Conservation (phyloP, 2,329 filamentous ascomycete genomes). For the Reticulascus tulasneorum region DNA sequence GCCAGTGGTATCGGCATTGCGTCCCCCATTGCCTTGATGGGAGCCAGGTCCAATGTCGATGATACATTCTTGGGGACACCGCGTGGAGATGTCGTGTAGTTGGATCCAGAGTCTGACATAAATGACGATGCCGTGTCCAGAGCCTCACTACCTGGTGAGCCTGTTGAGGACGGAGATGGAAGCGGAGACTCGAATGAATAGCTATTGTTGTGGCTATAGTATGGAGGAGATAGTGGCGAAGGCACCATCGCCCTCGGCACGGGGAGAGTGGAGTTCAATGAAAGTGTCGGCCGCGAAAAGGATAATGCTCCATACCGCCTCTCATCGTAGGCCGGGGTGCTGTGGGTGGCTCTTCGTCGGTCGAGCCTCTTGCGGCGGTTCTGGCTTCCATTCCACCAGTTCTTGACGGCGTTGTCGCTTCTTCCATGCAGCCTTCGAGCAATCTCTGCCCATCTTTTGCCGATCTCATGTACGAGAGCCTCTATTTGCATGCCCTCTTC, state of each 20-base stretch:
- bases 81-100: constrained; percentile 56
- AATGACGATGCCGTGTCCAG: constrained; percentile 63
- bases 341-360: constrained; percentile 28
- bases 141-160: constrained; percentile 49
- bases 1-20: no score
- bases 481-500: constrained; percentile 73
- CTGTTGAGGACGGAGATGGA: constrained; percentile 35
- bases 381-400: constrained; percentile 95
- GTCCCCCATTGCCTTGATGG: no score
- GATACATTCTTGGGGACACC: constrained; percentile 30
- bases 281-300: constrained; percentile 21
- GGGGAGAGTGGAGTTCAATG: constrained; percentile 19
- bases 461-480: constrained; percentile 69
- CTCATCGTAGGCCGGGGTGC: constrained; percentile 18
- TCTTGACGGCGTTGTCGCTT: constrained; percentile 95
- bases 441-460: constrained; percentile 92
- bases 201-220: constrained; percentile 12
- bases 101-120: constrained; percentile 64
- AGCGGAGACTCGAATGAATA: constrained; percentile 28
- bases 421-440: constrained; percentile 75
- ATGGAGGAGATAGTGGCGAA: constrained; percentile 13
- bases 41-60: constrained; percentile 38
- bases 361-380: constrained; percentile 65
- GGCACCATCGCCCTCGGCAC: constrained; percentile 11
- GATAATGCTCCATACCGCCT: constrained; percentile 5